Evolutionary conservation across 805 yeast species (phyloP).

Genomic region (Saccharomyces paradoxus): DNA sequence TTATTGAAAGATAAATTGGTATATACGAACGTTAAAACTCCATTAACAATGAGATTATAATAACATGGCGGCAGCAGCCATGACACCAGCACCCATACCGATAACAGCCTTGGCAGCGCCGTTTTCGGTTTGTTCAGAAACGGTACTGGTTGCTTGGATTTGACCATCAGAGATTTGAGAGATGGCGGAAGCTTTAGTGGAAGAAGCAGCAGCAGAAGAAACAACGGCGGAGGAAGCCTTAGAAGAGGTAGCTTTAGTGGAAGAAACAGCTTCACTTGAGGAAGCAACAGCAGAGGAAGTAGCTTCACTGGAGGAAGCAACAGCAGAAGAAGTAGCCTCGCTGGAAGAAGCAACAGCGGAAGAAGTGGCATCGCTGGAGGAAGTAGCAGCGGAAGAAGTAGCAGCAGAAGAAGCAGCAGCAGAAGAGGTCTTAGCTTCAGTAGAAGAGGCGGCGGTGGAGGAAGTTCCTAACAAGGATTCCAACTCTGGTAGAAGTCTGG

Average conservation of each 20-base stretch:
- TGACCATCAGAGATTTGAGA: conserved; percentile 28
- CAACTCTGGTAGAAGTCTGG: conserved; percentile 19
- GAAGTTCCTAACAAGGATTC: conserved; percentile 1
- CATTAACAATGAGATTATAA: conserved; percentile 5
- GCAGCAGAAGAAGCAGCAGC: conserved; percentile 4
- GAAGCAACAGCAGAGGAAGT: conserved; percentile 3
- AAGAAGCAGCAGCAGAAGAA: background rate
- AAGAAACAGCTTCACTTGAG: conserved; percentile 1
- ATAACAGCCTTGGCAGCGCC: conserved; percentile 17
- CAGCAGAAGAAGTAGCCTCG: background rate
- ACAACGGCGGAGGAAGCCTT: conserved; percentile 11
- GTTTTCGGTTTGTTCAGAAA: conserved; percentile 13
- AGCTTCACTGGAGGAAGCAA: background rate
- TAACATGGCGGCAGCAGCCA: conserved; percentile 17
- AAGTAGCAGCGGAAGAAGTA: conserved; percentile 3
- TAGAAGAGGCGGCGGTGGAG: conserved; percentile 5
- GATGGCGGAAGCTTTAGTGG: conserved; percentile 1
- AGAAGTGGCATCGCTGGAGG: conserved; percentile 1
- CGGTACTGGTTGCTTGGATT: conserved; percentile 22
- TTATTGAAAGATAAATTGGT: background rate
- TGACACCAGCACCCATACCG: conserved; percentile 18
- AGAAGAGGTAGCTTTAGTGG: conserved; percentile 6
- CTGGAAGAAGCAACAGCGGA: conserved; percentile 1
- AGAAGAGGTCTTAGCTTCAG: conserved; percentile 6
- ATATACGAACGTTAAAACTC: background rate